Percentiles rank a stretch among this genome's conserved stretches.
Evolutionary conservation across 768 basidiomycete genomes (phyloP).

Genomic region (Phaeotremella skinneri): DNA sequence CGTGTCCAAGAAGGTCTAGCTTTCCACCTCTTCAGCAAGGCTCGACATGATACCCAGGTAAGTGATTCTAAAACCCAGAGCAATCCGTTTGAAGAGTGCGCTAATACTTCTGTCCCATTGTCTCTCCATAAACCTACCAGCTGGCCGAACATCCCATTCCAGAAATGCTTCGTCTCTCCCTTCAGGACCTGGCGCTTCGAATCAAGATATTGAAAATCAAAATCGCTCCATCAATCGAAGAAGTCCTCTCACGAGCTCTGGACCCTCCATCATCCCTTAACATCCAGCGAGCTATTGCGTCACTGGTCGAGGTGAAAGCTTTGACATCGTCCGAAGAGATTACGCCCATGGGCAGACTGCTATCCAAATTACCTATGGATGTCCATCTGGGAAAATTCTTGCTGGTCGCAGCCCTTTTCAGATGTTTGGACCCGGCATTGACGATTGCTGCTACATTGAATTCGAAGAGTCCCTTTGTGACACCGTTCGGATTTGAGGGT

Average conservation of each 20-base stretch:
- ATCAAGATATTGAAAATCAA: conserved; percentile 79
- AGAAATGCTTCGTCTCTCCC: conserved; percentile 89
- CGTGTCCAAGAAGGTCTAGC: conserved; percentile 85
- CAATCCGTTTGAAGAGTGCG: neutral
- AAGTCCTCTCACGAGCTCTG: conserved; percentile 78
- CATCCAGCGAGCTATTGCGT: conserved; percentile 81
- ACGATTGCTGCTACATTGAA: conserved; percentile 91
- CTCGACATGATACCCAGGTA: conserved; percentile 74
- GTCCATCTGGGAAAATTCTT: conserved; percentile 94
- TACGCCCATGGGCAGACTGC: conserved; percentile 83
- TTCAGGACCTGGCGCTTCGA: conserved; percentile 68
- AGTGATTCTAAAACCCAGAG: conserved; percentile 28
- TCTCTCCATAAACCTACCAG: too few relatives aligned
- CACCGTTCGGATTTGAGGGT: conserved; percentile 80
- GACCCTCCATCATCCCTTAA: conserved; percentile 85
- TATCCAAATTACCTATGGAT: conserved; percentile 90
- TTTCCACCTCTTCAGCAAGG: conserved; percentile 92
- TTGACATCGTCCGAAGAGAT: conserved; percentile 83
- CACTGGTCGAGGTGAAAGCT: conserved; percentile 89
- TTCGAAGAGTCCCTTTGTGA: conserved; percentile 87
- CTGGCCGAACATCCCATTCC: conserved; percentile 86
- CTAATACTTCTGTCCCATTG: neutral
- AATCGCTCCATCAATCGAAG: conserved; percentile 79
- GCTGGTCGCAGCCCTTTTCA: conserved; percentile 75
- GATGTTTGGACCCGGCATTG: conserved; percentile 91